A percentile compares a stretch with the other conserved stretches of the same genome.
Evolutionary conservation across 441 rosid species (phyloP).

Genomic region (Gossypium davidsonii): DNA sequence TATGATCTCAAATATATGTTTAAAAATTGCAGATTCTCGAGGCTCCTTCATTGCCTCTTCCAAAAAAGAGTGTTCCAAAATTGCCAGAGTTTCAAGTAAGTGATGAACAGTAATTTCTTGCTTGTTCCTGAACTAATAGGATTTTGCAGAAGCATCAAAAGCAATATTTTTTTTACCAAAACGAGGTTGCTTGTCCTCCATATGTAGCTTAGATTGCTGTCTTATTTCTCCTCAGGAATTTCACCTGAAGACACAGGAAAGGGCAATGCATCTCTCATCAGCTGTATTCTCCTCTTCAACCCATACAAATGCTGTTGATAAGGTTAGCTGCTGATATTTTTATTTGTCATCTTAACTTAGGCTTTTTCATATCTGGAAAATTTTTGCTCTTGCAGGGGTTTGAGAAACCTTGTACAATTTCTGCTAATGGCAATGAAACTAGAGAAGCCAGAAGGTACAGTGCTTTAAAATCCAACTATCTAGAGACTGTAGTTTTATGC

Average conservation of each 20-base stretch:
- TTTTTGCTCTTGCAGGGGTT: slow-evolving; percentile 33
- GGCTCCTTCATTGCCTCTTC: slow-evolving; percentile 68
- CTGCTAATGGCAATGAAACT: slow-evolving; percentile 33
- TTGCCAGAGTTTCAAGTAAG: slow-evolving; percentile 77
- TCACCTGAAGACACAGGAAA: slow-evolving; percentile 71
- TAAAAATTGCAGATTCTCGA: slow-evolving; percentile 60
- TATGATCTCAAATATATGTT: slow-evolving; percentile 10
- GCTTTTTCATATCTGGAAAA: not conserved
- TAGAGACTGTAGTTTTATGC: not conserved
- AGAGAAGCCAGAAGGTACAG: slow-evolving; percentile 50
- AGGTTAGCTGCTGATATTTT: slow-evolving; percentile 37
- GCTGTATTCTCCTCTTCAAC: slow-evolving; percentile 43
- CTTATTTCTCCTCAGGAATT: slow-evolving; percentile 53
- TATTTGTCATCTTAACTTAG: not conserved
- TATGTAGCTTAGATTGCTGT: slow-evolving; percentile 15
- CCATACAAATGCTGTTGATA: slow-evolving; percentile 30
- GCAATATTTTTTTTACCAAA: not conserved
- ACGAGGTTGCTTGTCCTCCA: slow-evolving; percentile 9
- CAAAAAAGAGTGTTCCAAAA: slow-evolving; percentile 64
- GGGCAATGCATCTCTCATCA: slow-evolving; percentile 69
- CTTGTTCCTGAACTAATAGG: not conserved
- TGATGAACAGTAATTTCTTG: slow-evolving; percentile 11
- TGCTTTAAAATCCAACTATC: not conserved
- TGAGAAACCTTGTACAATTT: slow-evolving; percentile 26
- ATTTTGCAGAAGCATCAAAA: not conserved